Evolutionary conservation across 352 stramenopile genomes (phyloP).

Genomic region (Phytophthora capsici): DNA sequence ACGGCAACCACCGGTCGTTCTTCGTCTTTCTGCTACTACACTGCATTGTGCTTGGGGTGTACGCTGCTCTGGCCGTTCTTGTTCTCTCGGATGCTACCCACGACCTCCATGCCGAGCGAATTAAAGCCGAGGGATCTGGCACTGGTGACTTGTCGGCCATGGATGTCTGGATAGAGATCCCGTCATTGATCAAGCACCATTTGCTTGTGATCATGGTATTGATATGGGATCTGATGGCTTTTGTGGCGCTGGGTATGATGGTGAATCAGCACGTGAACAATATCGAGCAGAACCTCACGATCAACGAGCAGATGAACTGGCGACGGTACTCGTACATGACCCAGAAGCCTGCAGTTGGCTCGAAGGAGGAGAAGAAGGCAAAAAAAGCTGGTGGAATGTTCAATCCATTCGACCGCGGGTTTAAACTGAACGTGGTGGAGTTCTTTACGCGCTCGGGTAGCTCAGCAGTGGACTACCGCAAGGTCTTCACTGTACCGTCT

Average conservation of each 20-base stretch:
- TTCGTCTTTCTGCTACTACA: conserved; percentile 81
- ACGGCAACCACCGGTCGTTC: conserved; percentile 82
- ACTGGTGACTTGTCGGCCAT: conserved; percentile 43
- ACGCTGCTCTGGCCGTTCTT: conserved; percentile 52
- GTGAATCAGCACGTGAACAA: conserved; percentile 70
- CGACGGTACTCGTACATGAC: conserved; percentile 75
- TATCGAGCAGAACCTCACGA: conserved; percentile 72
- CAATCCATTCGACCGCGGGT: conserved; percentile 58
- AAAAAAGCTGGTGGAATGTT: conserved; percentile 32
- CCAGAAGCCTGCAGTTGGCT: background rate
- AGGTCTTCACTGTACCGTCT: conserved; percentile 40
- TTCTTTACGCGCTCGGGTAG: conserved; percentile 52
- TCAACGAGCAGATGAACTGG: conserved; percentile 90
- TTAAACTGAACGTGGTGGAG: conserved; percentile 50
- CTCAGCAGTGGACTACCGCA: conserved; percentile 48
- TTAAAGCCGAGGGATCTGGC: conserved; percentile 23
- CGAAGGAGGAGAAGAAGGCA: conserved; percentile 14
- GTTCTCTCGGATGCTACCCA: conserved; percentile 48
- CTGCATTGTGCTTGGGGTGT: conserved; percentile 51
- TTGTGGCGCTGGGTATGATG: conserved; percentile 65
- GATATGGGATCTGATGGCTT: conserved; percentile 55
- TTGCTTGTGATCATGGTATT: conserved; percentile 71
- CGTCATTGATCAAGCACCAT: conserved; percentile 53
- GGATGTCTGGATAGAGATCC: conserved; percentile 70
- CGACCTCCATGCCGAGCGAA: conserved; percentile 39